These are phyloP conservation scores for Calonectria hawksworthii DNA, from an alignment of 2,329 filamentous ascomycete genomes.

Conservation along the genomic window DNA sequence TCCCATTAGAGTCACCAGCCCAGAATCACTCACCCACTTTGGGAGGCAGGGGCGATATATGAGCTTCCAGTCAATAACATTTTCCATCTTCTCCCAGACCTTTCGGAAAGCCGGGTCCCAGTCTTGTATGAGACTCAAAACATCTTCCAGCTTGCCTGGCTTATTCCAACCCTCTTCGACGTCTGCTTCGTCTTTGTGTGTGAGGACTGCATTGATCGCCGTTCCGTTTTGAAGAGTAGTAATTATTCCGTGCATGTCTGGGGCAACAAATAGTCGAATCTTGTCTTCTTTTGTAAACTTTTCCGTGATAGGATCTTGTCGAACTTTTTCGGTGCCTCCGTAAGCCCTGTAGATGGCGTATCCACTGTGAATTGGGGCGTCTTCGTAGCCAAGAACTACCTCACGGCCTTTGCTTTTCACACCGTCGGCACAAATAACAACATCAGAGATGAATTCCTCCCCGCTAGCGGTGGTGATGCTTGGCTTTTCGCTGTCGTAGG, in stretches of 20 bases:
- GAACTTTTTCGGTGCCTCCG: background rate
- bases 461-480: background rate
- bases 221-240: background rate
- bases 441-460: background rate
- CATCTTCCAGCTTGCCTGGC: background rate
- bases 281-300: constrained; percentile 8
- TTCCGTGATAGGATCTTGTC: background rate
- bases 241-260: background rate
- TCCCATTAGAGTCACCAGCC: background rate
- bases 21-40: background rate
- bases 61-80: constrained; percentile 2
- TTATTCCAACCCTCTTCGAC: constrained; percentile 1
- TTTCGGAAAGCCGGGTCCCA: background rate
- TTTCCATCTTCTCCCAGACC: background rate
- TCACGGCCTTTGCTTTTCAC: background rate
- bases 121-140: background rate
- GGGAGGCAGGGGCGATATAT: background rate
- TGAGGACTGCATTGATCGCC: background rate
- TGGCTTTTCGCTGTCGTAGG: background rate
- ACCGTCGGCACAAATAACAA: background rate
- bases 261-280: background rate
- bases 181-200: background rate
- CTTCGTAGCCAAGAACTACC: background rate
- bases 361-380: background rate
- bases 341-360: background rate